Base-by-base conservation (phyloP, 1,284 basidiomycete species). In the Irpex lacteus region DNA sequence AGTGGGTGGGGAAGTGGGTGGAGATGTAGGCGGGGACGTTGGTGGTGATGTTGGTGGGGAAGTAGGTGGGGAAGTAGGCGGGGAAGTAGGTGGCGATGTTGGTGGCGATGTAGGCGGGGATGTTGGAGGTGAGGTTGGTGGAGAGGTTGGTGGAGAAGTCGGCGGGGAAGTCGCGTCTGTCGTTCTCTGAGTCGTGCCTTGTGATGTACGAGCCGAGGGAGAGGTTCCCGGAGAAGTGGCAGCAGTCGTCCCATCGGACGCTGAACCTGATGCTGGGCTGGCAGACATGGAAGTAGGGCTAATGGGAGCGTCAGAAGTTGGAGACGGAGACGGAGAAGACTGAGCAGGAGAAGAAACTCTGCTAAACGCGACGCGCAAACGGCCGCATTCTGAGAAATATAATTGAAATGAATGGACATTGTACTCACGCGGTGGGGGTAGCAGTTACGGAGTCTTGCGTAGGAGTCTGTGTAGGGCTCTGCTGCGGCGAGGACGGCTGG, bases 191-290 rank as follows among this genome's bases (percentile, higher is more conserved):
- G 21, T 26, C 21, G 21, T 26, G 21, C 21, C 21, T 26, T 26
- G 49, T 15, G 66, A 47, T 19, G 66, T 61, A 9, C n/a, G 63
- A 32, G 66, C 47, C 32, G 62, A 54, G 19, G 67, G 47, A 44
- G 70, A 57, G 18, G 69, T 36, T 13, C 63, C 63, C 19, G 67
- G 56, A 11, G 64, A 53, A 1, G 68, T 61, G 6, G 64, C 37
- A n/a, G 64, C 57, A 21, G 64, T 52, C 13, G 63, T 36, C 26
- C 59, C 32, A 5, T 63, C 44, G 13, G 38, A 21, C 21, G 49
- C 18, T 6, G 13, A 15, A 54, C 36, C 53, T 8, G 60, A 54
- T 9, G 52, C 8, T 54, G 8, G 18, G 13, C 36, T 38, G n/a
- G 52, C 15, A 26, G 65, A 60, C 18, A 34, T 56, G 6, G 32